Conservation (phyloP, 768 basidiomycete genomes). For the Hypholoma fasciculare region DNA sequence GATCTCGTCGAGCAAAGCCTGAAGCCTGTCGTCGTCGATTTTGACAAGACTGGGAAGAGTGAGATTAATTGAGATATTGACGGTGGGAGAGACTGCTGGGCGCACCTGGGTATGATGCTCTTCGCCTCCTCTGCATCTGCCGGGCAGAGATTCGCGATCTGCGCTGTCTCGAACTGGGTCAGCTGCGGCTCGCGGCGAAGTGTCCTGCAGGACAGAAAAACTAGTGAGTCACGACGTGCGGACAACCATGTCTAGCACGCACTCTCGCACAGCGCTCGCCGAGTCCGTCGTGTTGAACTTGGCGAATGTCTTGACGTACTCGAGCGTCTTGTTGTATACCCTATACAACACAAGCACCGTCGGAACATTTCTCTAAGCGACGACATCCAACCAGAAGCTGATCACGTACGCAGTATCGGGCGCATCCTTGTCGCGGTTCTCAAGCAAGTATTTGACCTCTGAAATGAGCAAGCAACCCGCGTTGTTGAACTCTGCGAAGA, state of each 20-base stretch:
- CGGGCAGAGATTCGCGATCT: constrained; percentile 90
- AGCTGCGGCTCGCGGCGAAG: constrained; percentile 76
- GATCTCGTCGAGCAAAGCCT: constrained; percentile 82
- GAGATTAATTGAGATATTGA: neutral
- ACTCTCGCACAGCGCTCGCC: constrained; percentile 88
- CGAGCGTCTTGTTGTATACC: constrained; percentile 90
- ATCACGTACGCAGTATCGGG: constrained; percentile 78
- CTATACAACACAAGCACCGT: constrained; percentile 33
- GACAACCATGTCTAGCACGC: constrained; percentile 24
- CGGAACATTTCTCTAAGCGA: neutral
- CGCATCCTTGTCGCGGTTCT: constrained; percentile 84
- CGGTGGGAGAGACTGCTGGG: neutral
- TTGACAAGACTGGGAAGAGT: constrained; percentile 65
- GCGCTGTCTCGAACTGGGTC: constrained; percentile 90
- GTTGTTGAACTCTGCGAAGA: constrained; percentile 77
- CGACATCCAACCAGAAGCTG: neutral
- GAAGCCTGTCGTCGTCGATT: constrained; percentile 84
- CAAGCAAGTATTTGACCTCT: constrained; percentile 88
- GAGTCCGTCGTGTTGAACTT: constrained; percentile 88
- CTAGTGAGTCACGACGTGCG: neutral
- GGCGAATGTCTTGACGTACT: constrained; percentile 89
- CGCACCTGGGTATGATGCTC: constrained; percentile 85
- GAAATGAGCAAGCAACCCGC: constrained; percentile 90
- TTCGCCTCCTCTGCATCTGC: constrained; percentile 89
- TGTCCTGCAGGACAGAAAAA: constrained; percentile 46